Evolutionary conservation across 2,329 filamentous ascomycete genomes (phyloP), one percentile per base, ranked within the genome.

Genomic region (Nemania bipapillata): DNA sequence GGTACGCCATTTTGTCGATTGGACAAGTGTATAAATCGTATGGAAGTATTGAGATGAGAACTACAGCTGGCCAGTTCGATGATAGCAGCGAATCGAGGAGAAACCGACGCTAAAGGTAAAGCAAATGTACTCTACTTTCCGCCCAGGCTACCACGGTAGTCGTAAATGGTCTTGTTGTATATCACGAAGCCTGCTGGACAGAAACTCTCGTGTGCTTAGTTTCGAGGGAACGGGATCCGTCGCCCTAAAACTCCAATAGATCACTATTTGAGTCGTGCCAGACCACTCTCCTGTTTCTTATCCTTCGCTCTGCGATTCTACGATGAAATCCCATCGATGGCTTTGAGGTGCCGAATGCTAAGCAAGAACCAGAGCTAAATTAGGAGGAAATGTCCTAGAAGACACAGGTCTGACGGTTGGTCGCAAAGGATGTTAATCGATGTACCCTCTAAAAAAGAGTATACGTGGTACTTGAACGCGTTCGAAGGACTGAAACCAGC

Each of bases 1-100:
- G 75, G 45, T 76, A 77, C 40, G 76, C 76, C 76, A 77, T 77
- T 37, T 17, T 66, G 56, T 55, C 45, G 47, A 63, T 35, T 24
- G 15, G 8, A 28, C 57, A 22, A 15, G 15, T n/a, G 24, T 22
- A 50, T 12, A 60, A 52, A 26, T 57, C 22, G 56, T 50, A 60
- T 42, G 9, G 12, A 55, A 47, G 1, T 37, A 50, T 42, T 8
- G 37, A 61, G 15, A 1, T 28, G 58, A 17, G 45, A 61, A 30
- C 28, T 17, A n/a, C 20, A 26, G n/a, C 32, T 26, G 56, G 59
- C 40, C 62, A 63, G 50, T 4, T 37, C 7, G n/a, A 20, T 9
- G 9, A 49, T 2, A 26, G n/a, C n/a, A 15, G 42, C 9, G 12
- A 4, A 42, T 20, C 17, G 9, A 17, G 20, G 15, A n/a, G 30